phyloP scores from a whole-genome alignment of 352 stramenopile species.

The Phytophthora sojae region DNA sequence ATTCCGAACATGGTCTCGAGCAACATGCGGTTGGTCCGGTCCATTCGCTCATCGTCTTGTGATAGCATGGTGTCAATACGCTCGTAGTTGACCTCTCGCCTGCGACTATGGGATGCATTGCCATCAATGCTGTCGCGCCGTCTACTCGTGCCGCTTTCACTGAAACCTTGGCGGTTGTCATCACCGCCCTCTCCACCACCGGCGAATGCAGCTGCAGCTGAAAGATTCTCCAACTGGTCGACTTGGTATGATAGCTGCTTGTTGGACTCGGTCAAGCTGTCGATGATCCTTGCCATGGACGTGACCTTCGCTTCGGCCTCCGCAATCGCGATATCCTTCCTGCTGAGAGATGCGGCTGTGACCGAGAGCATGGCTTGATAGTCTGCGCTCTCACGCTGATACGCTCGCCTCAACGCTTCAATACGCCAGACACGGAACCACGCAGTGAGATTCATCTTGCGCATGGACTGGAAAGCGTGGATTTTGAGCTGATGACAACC shows the following conservation, averaged over 20 bases:
- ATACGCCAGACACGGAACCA: conserved; percentile 80
- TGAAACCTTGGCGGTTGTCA: conserved; percentile 12
- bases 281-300: conserved; percentile 81
- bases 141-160: conserved; percentile 13
- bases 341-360: conserved; percentile 73
- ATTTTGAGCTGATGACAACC: conserved; percentile 59
- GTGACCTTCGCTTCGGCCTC: conserved; percentile 70
- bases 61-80: conserved; percentile 60
- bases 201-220: conserved; percentile 30
- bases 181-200: conserved; percentile 16
- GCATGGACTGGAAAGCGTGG: conserved; percentile 58
- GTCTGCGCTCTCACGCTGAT: conserved; percentile 80
- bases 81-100: conserved; percentile 54
- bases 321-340: conserved; percentile 77
- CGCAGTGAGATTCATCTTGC: conserved; percentile 60
- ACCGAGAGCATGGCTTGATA: conserved; percentile 87
- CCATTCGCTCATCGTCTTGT: conserved; percentile 65
- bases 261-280: conserved; percentile 83
- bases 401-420: conserved; percentile 69
- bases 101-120: conserved; percentile 14
- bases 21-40: conserved; percentile 79
- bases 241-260: conserved; percentile 67
- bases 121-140: not conserved
- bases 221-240: conserved; percentile 68
- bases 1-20: conserved; percentile 86